These are phyloP conservation scores for Ganoderma leucocontextum DNA, from an alignment of 1,284 basidiomycete species.

Conservation along the genomic window DNA sequence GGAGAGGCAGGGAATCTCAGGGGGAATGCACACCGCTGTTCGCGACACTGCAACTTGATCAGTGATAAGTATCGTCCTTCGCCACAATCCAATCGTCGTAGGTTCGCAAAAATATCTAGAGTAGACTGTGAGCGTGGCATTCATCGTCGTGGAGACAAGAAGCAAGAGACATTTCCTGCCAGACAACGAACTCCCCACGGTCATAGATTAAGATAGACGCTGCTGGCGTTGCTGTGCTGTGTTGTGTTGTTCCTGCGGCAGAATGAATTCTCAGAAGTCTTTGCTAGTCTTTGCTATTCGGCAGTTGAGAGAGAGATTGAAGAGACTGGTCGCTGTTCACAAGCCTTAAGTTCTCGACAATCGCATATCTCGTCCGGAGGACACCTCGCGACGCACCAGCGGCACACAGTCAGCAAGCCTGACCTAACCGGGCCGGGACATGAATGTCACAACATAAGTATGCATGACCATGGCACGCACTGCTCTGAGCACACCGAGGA, in stretches of 20 bases:
- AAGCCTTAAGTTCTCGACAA: too few relatives aligned
- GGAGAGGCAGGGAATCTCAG: not conserved
- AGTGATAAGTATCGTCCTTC: not conserved
- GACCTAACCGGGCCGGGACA: too few relatives aligned
- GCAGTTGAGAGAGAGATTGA: not conserved
- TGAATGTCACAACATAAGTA: not conserved
- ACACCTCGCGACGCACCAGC: too few relatives aligned
- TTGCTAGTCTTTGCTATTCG: not conserved
- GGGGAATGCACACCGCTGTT: not conserved
- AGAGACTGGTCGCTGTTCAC: too few relatives aligned
- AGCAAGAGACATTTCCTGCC: not conserved
- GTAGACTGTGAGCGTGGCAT: not conserved
- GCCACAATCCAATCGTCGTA: not conserved
- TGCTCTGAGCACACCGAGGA: not conserved
- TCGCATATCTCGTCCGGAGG: too few relatives aligned
- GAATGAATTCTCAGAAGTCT: not conserved
- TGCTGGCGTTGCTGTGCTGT: too few relatives aligned
- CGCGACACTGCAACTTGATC: not conserved
- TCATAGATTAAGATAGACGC: conserved; percentile 2
- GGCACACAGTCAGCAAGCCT: too few relatives aligned
- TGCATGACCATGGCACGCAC: not conserved
- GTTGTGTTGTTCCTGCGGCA: not conserved
- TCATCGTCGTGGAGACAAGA: conserved; percentile 4
- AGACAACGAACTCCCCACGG: not conserved
- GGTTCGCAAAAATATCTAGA: not conserved